Evolutionary conservation across 2,329 filamentous ascomycete species (phyloP), one percentile per base, ranked within the genome.

Genomic region (Pestalotiopsis sp.): DNA sequence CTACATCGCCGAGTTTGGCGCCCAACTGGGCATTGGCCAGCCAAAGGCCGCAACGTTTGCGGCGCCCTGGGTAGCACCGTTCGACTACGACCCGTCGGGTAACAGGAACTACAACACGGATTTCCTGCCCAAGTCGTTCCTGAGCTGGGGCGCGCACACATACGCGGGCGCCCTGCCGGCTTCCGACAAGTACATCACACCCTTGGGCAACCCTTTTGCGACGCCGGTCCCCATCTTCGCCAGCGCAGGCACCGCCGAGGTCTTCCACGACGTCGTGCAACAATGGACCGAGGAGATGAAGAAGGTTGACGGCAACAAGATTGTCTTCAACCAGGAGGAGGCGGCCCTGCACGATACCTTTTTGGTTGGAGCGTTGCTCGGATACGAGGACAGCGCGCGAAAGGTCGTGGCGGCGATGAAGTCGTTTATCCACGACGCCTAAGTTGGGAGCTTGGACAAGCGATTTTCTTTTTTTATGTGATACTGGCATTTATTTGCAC

Each of bases 281-380:
- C 75, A 77, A 71, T 80, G 80, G 73, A 78, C 75, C 27, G 75
- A 79, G 66, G 73, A 77, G 64, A 80, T 85, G 78, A 73, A 72
- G 67, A 72, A 72, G 6, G 66, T 78, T 13, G 73, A 75, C 57
- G 83, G 82, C 0, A 85, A 84, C 68, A 72, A 77, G 56, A 76
- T 84, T 0, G 76, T 75, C 52, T 66, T 83, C 23, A 75, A 81
- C 70, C 74, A 83, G 3, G 79, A 80, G 69, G 73, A 80, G 71
- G 59, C 75, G 12, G 80, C 76, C 6, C 79, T 80, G 38, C 84
- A 86, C 73, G 84, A 86, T 75, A 77, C 83, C 14, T 72, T 84
- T 36, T 63, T 83, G 3, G 11, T 58, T 1, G 66, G 45, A 67
- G 69, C 31, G 13, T 45, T 14, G 3, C 7, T 67, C 13, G 66